Evolutionary conservation across 345 rosid genomes (phyloP), one percentile per base, ranked within the genome.

Genomic region (Hypericum androsaemum): DNA sequence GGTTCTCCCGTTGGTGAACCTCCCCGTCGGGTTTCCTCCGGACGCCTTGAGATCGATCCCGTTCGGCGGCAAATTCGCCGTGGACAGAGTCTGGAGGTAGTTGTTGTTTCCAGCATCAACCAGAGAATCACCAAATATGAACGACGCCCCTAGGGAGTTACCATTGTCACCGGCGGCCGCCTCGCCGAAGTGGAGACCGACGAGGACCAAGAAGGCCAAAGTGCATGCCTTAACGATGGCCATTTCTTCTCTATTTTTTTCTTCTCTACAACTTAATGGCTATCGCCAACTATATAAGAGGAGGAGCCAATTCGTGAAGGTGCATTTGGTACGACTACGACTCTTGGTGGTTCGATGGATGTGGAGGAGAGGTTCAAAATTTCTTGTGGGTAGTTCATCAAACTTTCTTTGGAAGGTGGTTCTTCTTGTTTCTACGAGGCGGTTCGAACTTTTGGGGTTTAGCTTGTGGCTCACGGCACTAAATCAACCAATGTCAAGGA

Each of bases 91-190:
- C 10, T 75, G 77, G 10, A 90, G 50, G 60, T 80, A 86, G 38
- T 90, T 87, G 52, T 90, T 87, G 52, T 90, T 90, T 17, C 98
- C 96, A 7, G 90, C 95, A 44, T 90, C 96, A 12, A 87, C 95
- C 4, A 86, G 41, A 5, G 98, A 90, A 68, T 90, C 98, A 1
- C 96, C 98, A 5, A 86, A 90, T 28, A 90, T 63, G 37, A 77
- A 87, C 7, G 96, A 80, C 6, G 89, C 95, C 8, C 80, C 92
- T 7, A 73, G 40, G 0, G 11, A 54, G 10, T 17, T 6, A 7
- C 50, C 50, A 14, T 51, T 36, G 39, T 54, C 71, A 13, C 16
- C 57, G 28, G 8, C 50, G 22, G 64, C 68, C n/a, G 71, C 77
- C 1, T 32, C 47, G 7, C 32, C 54, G 1, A 55, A 17, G 41